Conservation (phyloP, 2,329 filamentous ascomycete genomes). For the Trichoderma cornu-damae region DNA sequence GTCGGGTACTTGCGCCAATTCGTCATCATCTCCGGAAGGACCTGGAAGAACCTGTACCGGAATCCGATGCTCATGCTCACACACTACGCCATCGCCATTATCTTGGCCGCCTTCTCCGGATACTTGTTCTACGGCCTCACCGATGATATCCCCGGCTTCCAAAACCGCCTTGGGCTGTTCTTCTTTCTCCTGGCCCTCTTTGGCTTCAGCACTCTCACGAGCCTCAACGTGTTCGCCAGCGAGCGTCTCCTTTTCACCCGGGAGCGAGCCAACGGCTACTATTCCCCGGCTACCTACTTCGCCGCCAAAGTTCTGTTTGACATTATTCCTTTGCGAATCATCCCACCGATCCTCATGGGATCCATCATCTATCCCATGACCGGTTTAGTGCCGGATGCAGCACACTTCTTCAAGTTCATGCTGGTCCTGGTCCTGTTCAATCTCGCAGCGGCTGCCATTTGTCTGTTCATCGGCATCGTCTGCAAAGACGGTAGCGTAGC, state of each 20-base stretch:
- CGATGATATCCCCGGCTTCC: constrained; percentile 94
- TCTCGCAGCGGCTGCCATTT: constrained; percentile 86
- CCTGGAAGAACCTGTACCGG: constrained; percentile 95
- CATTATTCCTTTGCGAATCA: constrained; percentile 86
- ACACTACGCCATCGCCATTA: constrained; percentile 93
- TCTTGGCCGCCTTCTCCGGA: constrained; percentile 88
- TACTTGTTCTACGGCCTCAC: constrained; percentile 95
- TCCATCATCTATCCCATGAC: constrained; percentile 98
- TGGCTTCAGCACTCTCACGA: constrained; percentile 93
- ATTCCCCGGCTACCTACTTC: constrained; percentile 90
- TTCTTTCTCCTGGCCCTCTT: constrained; percentile 96
- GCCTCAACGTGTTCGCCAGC: constrained; percentile 84
- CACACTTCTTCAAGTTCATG: constrained; percentile 87
- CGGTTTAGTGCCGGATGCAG: constrained; percentile 73
- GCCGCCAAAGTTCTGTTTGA: constrained; percentile 97
- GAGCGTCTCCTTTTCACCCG: constrained; percentile 88
- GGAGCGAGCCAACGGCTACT: constrained; percentile 95
- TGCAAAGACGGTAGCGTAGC: constrained; percentile 89
- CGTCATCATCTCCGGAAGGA: constrained; percentile 78
- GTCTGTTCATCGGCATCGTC: constrained; percentile 91
- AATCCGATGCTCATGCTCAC: constrained; percentile 98
- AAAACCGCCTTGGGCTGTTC: constrained; percentile 94
- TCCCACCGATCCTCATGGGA: constrained; percentile 92
- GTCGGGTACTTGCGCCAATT: constrained; percentile 79
- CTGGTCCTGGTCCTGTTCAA: constrained; percentile 94